Conservation (phyloP, 805 yeast species). For the Pichia cephalocereana region DNA sequence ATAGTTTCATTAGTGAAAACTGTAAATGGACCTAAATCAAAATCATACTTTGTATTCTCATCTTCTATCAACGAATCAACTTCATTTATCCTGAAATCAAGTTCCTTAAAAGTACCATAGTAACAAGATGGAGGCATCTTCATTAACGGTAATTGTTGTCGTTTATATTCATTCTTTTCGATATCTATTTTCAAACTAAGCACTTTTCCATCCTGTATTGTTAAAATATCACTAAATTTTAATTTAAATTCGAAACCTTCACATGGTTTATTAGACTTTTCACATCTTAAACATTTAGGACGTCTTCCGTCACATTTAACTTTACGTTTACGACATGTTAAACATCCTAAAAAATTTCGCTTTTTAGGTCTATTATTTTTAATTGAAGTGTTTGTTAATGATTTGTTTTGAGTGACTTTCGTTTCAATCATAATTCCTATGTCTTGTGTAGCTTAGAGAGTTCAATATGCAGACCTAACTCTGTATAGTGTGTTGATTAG, state of each 20-base stretch:
- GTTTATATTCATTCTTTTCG: constrained; percentile 13
- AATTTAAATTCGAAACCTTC: constrained; percentile 41
- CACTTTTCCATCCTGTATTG: constrained; percentile 21
- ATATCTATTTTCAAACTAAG: constrained; percentile 8
- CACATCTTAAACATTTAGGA: constrained; percentile 40
- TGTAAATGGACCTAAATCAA: neutral
- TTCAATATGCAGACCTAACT: no score
- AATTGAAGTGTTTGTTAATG: neutral
- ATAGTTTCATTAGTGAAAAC: neutral
- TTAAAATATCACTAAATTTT: constrained; percentile 36
- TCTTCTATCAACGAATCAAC: constrained; percentile 5
- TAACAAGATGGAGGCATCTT: constrained; percentile 22
- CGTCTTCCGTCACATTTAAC: constrained; percentile 42
- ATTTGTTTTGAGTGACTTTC: no score
- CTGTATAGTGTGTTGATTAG: no score
- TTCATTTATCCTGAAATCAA: constrained; percentile 29
- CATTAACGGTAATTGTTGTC: constrained; percentile 38
- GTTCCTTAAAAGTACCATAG: constrained; percentile 31
- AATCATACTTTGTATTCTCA: neutral
- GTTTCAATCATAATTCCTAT: no score
- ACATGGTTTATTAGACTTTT: constrained; percentile 35
- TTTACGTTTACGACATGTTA: constrained; percentile 45
- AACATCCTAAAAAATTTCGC: constrained; percentile 41
- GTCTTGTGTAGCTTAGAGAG: no score
- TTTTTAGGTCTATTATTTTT: neutral